Base-by-base conservation (phyloP, 345 rosid genomes). In the Eucalyptus polybractea region DNA sequence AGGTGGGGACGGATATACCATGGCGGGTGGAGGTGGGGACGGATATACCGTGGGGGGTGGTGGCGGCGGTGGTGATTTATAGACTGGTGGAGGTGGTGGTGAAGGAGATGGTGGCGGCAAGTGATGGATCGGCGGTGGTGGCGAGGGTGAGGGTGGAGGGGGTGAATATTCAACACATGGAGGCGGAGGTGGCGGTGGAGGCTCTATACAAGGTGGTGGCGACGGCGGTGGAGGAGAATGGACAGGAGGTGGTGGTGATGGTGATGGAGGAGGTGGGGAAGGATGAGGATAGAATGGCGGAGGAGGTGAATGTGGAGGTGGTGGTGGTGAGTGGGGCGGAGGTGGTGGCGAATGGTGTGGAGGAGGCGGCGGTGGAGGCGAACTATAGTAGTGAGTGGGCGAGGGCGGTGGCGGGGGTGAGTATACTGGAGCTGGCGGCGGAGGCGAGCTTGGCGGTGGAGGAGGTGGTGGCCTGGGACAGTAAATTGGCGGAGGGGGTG, bases 81-180 rank as follows among this genome's bases (percentile, higher is more conserved):
- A 69, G 81, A 72, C 80, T 21, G 25, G 50, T 33, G 91, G 91
- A 14, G 93, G 91, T 9, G 92, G 89, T 25, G 95, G 92, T 2
- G 95, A 81, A n/a, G 95, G 86, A 5, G 97, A 90, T 24, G 95
- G 95, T 58, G 96, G 95, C 3, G 96, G 96, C 6, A 94, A 95
- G 50, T 94, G 87, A 87, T 93, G 92, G 87, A 91, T 93, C 40
- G 95, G 94, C 17, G 92, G 94, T 40, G 95, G 93, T 1, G 96
- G 95, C 5, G 96, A 94, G 25, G 96, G 97, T 6, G 96, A 94
- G 42, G 94, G 96, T 4, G 92, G 93, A 4, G 96, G 96, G 4
- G 95, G 95, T 13, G 96, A 92, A 42, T 93, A 91, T 62, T 89
- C 67, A 60, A 89, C 87, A 16, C 90, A 92, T 22, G 93, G 95